Evolutionary conservation across 1,284 basidiomycete species (phyloP).

Genomic region (Austroboletus rostrupii): DNA sequence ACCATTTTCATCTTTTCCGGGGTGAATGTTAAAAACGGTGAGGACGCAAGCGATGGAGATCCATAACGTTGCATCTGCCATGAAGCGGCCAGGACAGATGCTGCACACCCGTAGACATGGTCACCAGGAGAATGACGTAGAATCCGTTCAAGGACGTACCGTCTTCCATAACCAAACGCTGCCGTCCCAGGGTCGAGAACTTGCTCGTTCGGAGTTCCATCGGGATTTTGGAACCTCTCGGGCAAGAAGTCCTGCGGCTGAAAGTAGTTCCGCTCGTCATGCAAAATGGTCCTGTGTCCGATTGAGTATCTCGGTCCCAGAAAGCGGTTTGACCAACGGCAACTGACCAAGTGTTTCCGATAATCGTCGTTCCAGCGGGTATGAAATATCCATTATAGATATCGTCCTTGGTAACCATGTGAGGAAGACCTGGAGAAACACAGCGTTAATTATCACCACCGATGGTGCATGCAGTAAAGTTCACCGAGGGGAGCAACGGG

Average conservation of each 20-base stretch:
- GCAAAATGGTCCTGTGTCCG: conserved; percentile 42
- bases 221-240: conserved; percentile 38
- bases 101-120: conserved; percentile 17
- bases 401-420: conserved; percentile 41
- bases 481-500: conserved; percentile 47
- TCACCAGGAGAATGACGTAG: neutral
- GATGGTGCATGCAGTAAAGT: conserved; percentile 11
- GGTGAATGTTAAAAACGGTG: conserved; percentile 39
- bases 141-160: conserved; percentile 20
- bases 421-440: conserved; percentile 37
- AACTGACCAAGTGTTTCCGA: conserved; percentile 39
- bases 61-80: conserved; percentile 47
- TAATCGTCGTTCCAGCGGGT: conserved; percentile 36
- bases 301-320: conserved; percentile 5
- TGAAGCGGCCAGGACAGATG: conserved; percentile 47
- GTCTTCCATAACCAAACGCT: conserved; percentile 49
- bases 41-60: conserved; percentile 50
- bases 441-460: conserved; percentile 7
- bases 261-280: conserved; percentile 39
- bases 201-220: conserved; percentile 32
- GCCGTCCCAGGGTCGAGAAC: conserved; percentile 37
- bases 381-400: conserved; percentile 38
- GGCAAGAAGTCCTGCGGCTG: conserved; percentile 43
- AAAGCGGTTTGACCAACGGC: neutral
- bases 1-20: conserved; percentile 36